Base-by-base conservation (phyloP, 2,329 filamentous ascomycete species). In the Cladorrhinum sp. region DNA sequence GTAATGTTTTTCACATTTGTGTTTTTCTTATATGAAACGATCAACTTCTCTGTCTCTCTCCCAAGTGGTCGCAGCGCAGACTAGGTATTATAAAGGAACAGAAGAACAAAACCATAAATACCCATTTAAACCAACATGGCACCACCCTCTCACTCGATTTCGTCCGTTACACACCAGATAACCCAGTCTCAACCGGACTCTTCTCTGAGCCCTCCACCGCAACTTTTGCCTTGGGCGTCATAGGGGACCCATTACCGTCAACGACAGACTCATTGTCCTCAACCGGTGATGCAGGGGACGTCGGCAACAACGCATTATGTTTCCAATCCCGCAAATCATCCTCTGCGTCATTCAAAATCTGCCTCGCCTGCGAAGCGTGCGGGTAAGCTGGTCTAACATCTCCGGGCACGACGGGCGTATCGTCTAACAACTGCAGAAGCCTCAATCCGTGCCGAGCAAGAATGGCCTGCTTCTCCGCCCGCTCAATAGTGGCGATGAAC, bases 401-500 rank as follows among this genome's bases (percentile, higher is more conserved):
- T 52, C 95, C 95, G 1, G 93, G 93, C 0, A 96, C 89, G 27
- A 97, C 86, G 0, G 95, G 92, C 0, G 88, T 88, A 73, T 97
- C 93, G 69, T 99, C 95, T 10, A 99, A 84, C 41, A 96, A 84
- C 67, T 89, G 87, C 59, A 99, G 75, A 36, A 99, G 84, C 49
- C 92, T 87, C 58, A 92, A 89, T 20, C 92, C 93, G 73, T 98
- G 93, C 70, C 90, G 91, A 60, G 95, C 93, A 16, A 99, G 84
- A 62, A 99, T 91, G 69, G 93, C 90, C 74, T 99, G 95, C 79
- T 98, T 98, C 80, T 98, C 95, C 23, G 92, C 92, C 29, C 93
- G 90, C 80, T 99, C 95, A 68, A 99, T 96, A 20, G 92, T 91
- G 61, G 93, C 92, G 16, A 90, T 85, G 65, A 96, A 91, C 73